Evolutionary conservation across 768 basidiomycete genomes (phyloP), one percentile per base, ranked within the genome.

Genomic region (Termitomyces sp.): DNA sequence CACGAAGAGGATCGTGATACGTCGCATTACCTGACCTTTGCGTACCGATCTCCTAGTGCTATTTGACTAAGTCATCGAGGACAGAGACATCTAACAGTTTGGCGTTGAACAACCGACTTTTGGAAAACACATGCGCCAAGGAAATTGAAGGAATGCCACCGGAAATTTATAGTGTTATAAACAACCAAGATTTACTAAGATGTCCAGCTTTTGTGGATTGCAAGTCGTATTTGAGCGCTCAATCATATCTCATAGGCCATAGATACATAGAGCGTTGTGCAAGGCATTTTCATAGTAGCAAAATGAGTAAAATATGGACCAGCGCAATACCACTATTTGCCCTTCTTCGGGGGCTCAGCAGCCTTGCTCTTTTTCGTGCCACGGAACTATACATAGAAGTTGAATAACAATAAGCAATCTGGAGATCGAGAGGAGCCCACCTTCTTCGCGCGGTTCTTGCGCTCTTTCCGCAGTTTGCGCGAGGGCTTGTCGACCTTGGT

Each of bases 401-500:
- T 52, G 13, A 38, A 68, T 62, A 36, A 55, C 69, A 66, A 45
- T n/a, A 11, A 32, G 15, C 5, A 4, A 16, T 33, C 55, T 22
- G 57, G 44, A 28, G 28, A 33, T 22, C 58, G 16, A 50, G 20
- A 24, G 13, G 44, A 62, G 42, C 62, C 20, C 32, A 94, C 96
- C 89, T 98, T 98, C 91, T 99, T 99, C 65, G 91, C 86, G 75
- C 96, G 89, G 81, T 99, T 99, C 87, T 99, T 99, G 72, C 97
- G 88, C 84, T 98, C 96, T 83, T 98, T 98, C 78, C 97, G 90
- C 78, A 98, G 88, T 78, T 98, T 98, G 73, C 97, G 91, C 66
- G 94, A 94, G 57, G 96, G 81, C 78, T 90, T 94, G 46, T 94
- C 92, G 65, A 90, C 88, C 81, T 98, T 97, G 65, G 82, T 61